phyloP scores from a whole-genome alignment of 106 monocot genomes.

The Iris macrosiphon region DNA sequence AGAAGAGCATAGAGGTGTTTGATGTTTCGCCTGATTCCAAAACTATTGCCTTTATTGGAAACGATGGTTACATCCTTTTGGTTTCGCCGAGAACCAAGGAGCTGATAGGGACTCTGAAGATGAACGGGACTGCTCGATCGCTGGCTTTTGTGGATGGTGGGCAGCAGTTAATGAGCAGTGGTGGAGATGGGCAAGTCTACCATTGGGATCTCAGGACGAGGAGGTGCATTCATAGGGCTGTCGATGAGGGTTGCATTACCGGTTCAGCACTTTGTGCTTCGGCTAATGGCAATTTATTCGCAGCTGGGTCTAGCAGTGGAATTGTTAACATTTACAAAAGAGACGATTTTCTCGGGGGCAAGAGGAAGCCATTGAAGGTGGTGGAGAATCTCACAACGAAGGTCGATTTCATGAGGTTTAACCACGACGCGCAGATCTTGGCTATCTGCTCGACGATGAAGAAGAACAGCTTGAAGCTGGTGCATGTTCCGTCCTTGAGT shows the following conservation, averaged over 20 bases:
- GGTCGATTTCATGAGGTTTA: constrained; percentile 64
- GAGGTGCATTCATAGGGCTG: constrained; percentile 68
- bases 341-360: constrained; percentile 82
- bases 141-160: constrained; percentile 74
- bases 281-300: constrained; percentile 51
- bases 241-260: constrained; percentile 67
- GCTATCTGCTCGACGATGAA: constrained; percentile 72
- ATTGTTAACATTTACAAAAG: constrained; percentile 72
- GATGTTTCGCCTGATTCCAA: constrained; percentile 91
- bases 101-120: constrained; percentile 84
- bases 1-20: constrained; percentile 79
- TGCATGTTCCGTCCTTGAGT: constrained; percentile 76
- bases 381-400: constrained; percentile 72
- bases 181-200: constrained; percentile 87
- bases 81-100: constrained; percentile 74
- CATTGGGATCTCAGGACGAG: constrained; percentile 87
- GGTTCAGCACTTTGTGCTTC: constrained; percentile 65
- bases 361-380: constrained; percentile 69
- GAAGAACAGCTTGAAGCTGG: constrained; percentile 64
- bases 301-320: constrained; percentile 77
- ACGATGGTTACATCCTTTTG: constrained; percentile 81
- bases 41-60: constrained; percentile 74
- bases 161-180: constrained; percentile 53
- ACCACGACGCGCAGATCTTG: constrained; percentile 72
- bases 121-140: constrained; percentile 75